Evolutionary conservation across 176 grass and related monocot species (phyloP).

Genomic region (Leersia perrieri): DNA sequence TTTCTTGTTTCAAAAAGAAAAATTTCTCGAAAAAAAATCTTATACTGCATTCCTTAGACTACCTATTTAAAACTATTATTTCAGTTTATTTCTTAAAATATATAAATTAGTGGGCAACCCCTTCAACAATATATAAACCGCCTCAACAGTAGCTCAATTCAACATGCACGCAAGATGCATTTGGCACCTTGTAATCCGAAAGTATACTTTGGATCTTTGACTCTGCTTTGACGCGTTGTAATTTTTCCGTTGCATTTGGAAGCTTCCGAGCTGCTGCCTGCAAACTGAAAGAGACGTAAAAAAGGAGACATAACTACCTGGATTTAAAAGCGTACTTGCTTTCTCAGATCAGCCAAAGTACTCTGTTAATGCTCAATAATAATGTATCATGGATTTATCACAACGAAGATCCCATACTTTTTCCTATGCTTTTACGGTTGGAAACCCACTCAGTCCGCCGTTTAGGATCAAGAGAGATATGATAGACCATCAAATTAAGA

Average conservation of each 20-base stretch:
- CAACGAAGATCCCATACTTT: not conserved
- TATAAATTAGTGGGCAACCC: no score
- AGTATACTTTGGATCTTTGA: not conserved
- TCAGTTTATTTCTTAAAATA: no score
- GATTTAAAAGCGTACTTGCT: not conserved
- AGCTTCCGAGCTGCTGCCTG: constrained; percentile 2
- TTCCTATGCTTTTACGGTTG: not conserved
- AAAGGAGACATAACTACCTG: not conserved
- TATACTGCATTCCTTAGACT: no score
- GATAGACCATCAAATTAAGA: not conserved
- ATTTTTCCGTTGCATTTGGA: not conserved
- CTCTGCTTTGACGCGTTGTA: not conserved
- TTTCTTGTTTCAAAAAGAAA: no score
- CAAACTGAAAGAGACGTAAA: not conserved
- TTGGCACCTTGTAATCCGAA: no score
- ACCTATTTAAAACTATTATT: no score
- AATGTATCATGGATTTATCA: not conserved
- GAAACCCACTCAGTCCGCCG: not conserved
- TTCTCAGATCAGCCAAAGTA: not conserved
- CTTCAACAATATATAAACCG: no score
- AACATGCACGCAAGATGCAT: no score
- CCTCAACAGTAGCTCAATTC: no score
- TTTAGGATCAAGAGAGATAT: not conserved
- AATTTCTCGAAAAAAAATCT: no score
- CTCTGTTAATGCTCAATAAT: not conserved